Evolutionary conservation across 164 flowering plant species (phyloP).

Genomic region (Taxillus chinensis): DNA sequence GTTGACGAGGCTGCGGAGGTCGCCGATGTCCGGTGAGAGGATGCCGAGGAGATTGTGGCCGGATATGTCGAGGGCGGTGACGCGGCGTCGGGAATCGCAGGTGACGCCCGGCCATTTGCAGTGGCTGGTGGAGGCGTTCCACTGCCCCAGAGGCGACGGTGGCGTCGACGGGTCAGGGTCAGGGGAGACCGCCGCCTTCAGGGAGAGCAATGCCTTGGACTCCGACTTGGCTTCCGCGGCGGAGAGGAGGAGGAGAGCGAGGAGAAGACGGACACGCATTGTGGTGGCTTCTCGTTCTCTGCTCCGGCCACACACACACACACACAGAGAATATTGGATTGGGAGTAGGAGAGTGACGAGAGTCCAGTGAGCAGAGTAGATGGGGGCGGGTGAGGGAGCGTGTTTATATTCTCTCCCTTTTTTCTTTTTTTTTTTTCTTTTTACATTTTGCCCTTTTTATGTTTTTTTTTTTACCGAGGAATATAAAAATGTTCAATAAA

Average conservation of each 20-base stretch:
- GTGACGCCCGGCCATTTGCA: slow-evolving; percentile 68
- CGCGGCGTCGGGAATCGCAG: slow-evolving; percentile 49
- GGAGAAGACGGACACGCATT: slow-evolving; percentile 14
- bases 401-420: slow-evolving; percentile 1
- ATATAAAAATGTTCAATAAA: too few relatives aligned
- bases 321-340: slow-evolving; percentile 8
- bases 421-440: background rate
- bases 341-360: slow-evolving; percentile 10
- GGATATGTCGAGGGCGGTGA: slow-evolving; percentile 55
- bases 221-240: slow-evolving; percentile 29
- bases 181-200: slow-evolving; percentile 51
- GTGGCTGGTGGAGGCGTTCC: slow-evolving; percentile 49
- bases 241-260: slow-evolving; percentile 16
- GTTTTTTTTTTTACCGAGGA: too few relatives aligned
- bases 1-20: slow-evolving; percentile 40
- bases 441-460: too few relatives aligned
- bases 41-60: slow-evolving; percentile 52
- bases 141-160: slow-evolving; percentile 27
- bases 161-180: slow-evolving; percentile 40
- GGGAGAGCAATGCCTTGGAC: slow-evolving; percentile 44
- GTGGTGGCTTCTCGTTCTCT: background rate
- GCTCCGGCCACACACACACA: background rate
- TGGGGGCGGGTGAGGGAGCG: slow-evolving; percentile 1
- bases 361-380: slow-evolving; percentile 8
- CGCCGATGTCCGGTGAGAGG: slow-evolving; percentile 43